Evolutionary conservation across 2,329 filamentous ascomycete species (phyloP).

Genomic region (Alternaria sp.): DNA sequence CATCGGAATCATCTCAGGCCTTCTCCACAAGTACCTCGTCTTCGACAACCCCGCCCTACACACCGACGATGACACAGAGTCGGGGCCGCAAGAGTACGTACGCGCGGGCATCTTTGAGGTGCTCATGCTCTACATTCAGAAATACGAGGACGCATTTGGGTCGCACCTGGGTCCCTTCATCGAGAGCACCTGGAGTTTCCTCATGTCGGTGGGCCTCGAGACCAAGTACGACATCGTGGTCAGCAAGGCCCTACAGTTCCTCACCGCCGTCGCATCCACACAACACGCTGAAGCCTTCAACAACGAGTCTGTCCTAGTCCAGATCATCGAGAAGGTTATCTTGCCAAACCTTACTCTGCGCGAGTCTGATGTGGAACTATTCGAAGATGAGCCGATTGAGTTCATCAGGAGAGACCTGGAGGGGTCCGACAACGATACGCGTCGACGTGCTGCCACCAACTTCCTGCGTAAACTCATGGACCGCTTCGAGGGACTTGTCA

Average conservation of each 20-base stretch:
- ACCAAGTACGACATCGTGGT: constrained; percentile 94
- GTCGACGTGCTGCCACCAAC: constrained; percentile 89
- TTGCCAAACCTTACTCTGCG: constrained; percentile 89
- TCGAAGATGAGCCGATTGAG: constrained; percentile 98
- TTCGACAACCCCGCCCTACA: constrained; percentile 85
- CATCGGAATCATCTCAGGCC: constrained; percentile 73
- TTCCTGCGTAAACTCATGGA: constrained; percentile 89
- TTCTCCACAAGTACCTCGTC: constrained; percentile 90
- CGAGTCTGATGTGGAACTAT: constrained; percentile 92
- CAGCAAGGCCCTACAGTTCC: constrained; percentile 91
- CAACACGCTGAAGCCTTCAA: constrained; percentile 87
- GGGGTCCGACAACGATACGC: constrained; percentile 93
- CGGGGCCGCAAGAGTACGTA: constrained; percentile 81
- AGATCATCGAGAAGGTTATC: constrained; percentile 95
- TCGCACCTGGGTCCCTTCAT: constrained; percentile 83
- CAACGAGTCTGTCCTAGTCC: constrained; percentile 75
- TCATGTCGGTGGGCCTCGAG: constrained; percentile 84
- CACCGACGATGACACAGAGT: constrained; percentile 88
- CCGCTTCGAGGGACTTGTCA: constrained; percentile 85
- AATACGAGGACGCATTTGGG: constrained; percentile 94
- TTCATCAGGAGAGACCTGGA: constrained; percentile 95
- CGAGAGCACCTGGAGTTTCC: constrained; percentile 85
- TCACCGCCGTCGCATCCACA: constrained; percentile 83
- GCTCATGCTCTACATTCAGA: constrained; percentile 87
- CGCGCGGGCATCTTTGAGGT: constrained; percentile 94